Conservation (phyloP, 768 basidiomycete species). For the Agaricus blazei region DNA sequence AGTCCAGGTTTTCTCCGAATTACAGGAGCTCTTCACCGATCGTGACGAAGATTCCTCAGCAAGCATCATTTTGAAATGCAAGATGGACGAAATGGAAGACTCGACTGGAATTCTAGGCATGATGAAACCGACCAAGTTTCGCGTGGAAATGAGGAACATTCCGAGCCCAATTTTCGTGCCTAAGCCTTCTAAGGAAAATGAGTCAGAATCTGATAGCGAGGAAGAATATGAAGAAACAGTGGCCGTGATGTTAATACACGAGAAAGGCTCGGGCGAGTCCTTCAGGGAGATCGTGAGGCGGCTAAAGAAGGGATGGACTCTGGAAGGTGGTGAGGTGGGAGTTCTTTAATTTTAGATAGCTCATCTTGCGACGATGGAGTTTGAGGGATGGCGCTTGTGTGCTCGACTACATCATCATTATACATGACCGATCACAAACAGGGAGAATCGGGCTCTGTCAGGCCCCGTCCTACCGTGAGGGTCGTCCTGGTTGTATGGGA, state of each 20-base stretch:
- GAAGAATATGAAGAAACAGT: slow-evolving; percentile 33
- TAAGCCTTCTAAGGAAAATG: slow-evolving; percentile 13
- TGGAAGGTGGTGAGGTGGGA: slow-evolving; percentile 30
- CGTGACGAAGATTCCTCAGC: slow-evolving; percentile 51
- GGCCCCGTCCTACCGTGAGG: slow-evolving; percentile 2
- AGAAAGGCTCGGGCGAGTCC: slow-evolving; percentile 81
- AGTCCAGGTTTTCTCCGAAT: slow-evolving; percentile 26
- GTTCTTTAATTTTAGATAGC: slow-evolving; percentile 1
- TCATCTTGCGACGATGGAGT: no score
- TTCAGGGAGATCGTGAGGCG: slow-evolving; percentile 72
- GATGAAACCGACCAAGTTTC: slow-evolving; percentile 74
- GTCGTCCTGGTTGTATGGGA: not conserved
- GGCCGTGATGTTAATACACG: slow-evolving; percentile 64
- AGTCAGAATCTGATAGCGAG: slow-evolving; percentile 41
- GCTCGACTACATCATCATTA: not conserved
- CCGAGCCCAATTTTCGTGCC: slow-evolving; percentile 3
- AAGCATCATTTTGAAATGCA: slow-evolving; percentile 69
- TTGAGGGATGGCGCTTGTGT: no score
- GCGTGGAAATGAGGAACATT: slow-evolving; percentile 61
- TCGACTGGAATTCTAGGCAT: slow-evolving; percentile 45
- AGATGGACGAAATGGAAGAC: slow-evolving; percentile 62
- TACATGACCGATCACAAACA: slow-evolving; percentile 2
- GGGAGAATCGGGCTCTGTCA: not conserved
- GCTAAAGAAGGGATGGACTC: slow-evolving; percentile 65
- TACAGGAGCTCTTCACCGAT: slow-evolving; percentile 28